Conservation (phyloP, 495 filamentous ascomycete species). For the Daldinia loculata region DNA sequence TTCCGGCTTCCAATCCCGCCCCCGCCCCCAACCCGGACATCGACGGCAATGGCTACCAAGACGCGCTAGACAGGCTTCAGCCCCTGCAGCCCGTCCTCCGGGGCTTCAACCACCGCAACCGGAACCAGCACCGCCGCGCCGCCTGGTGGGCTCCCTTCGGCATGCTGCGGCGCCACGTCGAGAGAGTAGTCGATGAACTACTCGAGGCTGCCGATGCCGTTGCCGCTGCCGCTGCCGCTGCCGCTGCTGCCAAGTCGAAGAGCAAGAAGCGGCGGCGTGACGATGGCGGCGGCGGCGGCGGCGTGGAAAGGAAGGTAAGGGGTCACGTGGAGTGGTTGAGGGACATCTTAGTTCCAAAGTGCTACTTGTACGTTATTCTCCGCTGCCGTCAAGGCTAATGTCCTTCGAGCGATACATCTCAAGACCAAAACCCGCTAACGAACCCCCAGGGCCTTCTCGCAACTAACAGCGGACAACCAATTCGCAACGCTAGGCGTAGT, state of each 20-base stretch:
- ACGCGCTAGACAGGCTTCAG: constrained; percentile 40
- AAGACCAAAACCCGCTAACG: background rate
- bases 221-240: constrained; percentile 8
- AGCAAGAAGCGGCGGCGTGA: constrained; percentile 38
- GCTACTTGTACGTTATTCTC: constrained; percentile 43
- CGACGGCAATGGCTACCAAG: background rate
- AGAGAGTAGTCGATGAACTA: constrained; percentile 57
- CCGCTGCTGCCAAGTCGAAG: constrained; percentile 22
- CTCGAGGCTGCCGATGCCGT: constrained; percentile 41
- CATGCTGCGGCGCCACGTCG: constrained; percentile 68
- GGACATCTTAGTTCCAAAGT: constrained; percentile 44
- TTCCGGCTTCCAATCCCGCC: background rate
- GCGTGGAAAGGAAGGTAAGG: constrained; percentile 32
- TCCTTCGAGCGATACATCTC: no score
- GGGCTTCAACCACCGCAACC: constrained; percentile 78
- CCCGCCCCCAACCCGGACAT: background rate
- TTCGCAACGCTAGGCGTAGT: constrained; percentile 83
- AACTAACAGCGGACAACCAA: constrained; percentile 73
- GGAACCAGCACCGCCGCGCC: constrained; percentile 77
- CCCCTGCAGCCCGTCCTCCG: constrained; percentile 60
- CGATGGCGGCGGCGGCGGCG: background rate
- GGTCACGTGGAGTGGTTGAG: constrained; percentile 49
- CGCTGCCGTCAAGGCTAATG: no score
- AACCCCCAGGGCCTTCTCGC: constrained; percentile 68
- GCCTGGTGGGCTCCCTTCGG: constrained; percentile 79